A percentile compares a stretch with the other conserved stretches of the same genome.
Evolutionary conservation across 148 eudicot species (phyloP).

Genomic region (Dysphania ambrosioides): DNA sequence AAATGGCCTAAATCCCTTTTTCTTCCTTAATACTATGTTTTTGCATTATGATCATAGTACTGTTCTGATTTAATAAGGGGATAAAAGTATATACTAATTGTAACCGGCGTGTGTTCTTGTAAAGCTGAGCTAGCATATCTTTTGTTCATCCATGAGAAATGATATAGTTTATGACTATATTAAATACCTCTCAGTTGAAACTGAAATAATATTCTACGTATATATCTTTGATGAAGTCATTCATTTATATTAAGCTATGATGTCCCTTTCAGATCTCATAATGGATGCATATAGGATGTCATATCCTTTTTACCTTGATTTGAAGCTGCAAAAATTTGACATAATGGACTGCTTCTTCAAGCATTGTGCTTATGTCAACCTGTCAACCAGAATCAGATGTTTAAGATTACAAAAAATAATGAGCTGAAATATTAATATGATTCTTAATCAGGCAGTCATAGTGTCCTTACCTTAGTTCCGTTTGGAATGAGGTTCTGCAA

Average conservation of each 20-base stretch:
- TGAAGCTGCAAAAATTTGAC: slow-evolving; percentile 66
- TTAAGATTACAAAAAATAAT: background rate
- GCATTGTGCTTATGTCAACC: slow-evolving; percentile 84
- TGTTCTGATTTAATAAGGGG: background rate
- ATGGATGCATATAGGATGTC: background rate
- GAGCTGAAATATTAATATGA: too few species aligned
- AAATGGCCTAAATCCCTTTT: too few species aligned
- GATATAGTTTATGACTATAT: background rate
- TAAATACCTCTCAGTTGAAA: too few species aligned
- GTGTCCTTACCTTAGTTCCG: slow-evolving; percentile 60
- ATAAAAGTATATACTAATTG: background rate
- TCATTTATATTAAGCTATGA: too few species aligned
- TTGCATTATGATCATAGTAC: background rate
- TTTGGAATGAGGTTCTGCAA: slow-evolving; percentile 73
- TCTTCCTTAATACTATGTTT: too few species aligned
- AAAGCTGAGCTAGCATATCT: too few species aligned
- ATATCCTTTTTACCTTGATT: slow-evolving; percentile 45
- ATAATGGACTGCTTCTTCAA: slow-evolving; percentile 68
- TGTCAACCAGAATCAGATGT: slow-evolving; percentile 19
- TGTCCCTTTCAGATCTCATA: background rate
- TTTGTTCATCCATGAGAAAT: background rate
- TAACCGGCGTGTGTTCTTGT: background rate
- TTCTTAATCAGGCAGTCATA: too few species aligned
- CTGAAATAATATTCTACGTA: too few species aligned
- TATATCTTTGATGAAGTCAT: background rate